Base-by-base conservation (phyloP, 2,329 filamentous ascomycete species). In the Thielaviopsis ethacetica region DNA sequence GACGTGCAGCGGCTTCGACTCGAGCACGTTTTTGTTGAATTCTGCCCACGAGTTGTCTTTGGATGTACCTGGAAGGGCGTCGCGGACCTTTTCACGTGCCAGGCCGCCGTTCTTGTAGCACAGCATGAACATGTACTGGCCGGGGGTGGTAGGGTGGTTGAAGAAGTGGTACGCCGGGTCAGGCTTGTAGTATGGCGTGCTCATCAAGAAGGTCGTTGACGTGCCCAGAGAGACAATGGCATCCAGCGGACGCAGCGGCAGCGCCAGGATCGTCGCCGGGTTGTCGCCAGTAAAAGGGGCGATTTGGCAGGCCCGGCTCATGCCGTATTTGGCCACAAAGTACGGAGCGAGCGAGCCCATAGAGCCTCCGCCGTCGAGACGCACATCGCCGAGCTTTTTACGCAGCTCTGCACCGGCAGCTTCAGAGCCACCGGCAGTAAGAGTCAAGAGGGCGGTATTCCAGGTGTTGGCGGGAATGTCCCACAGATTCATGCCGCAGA, bases 101-200 rank as follows among this genome's bases (percentile, higher is more conserved):
- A 97, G 82, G 1, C 90, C 90, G 65, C 93, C 93, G 72, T 98
- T 98, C 73, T 97, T 97, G 77, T 97, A 98, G 78, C 93, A 98
- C 41, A 98, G 82, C 93, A 98, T 98, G 73, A 98, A 97, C 93
- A 98, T 97, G 79, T 95, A 96, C 62, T 96, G 80, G 1, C 87
- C 89, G 0, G 84, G 75, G 0, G 89, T 95, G 52, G 90, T 93
- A 1, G 93, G 93, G 71, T 97, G 91, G 75, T 96, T 95, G 81
- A 97, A 94, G 77, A 97, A 95, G 75, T 98, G 93, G 68, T 95
- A 95, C 6, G 86, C 82, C 2, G 89, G 87, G 67, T 96, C 85
- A 1, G 93, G 89, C 69, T 85, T 85, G 77, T 95, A 97, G 66
- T 81, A 78, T n/a, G 88, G 84, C 4, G 93, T 97, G 67, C 87